Evolutionary conservation across 2,329 filamentous ascomycete species (phyloP), one percentile per base, ranked within the genome.

Genomic region (Alternaria dauci): DNA sequence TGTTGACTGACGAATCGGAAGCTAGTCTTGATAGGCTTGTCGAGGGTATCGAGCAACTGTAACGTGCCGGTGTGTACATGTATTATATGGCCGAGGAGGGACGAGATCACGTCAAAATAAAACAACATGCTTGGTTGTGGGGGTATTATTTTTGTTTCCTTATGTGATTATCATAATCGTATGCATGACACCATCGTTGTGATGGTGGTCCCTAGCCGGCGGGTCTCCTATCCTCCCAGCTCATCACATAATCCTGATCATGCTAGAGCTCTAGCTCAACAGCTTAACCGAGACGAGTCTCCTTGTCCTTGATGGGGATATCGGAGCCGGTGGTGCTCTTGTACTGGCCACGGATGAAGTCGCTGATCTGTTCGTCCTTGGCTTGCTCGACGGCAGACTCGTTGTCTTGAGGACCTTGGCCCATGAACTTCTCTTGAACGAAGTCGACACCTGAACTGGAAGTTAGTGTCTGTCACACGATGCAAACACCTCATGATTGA

Each of bases 361-460:
- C 89, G 28, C 87, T 88, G 69, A 94, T 91, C 76, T 90, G 83
- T 78, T 92, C 89, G 76, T 95, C 92, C 82, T 94, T 94, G 70
- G 89, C 90, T 80, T 96, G 92, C 81, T 96, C 92, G 20, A 88
- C 74, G 5, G 92, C 92, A 52, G 76, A 80, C 77, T 78, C 76
- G 52, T 78, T 77, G 61, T 74, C 69, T 81, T 95, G 92, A 47
- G 86, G 74, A 18, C 92, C 92, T 67, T 88, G 82, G 38, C 88
- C 88, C 16, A 95, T 74, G 75, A 93, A 80, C 65, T 91, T 87
- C 79, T 95, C 87, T 80, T 96, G 92, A 25, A 93, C 86, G 65
- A 85, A 87, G 78, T 95, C 92, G 82, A 94, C 83, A 53, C 87
- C 92, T 94, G 65, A 18, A 42, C 2, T 30, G 12, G 14, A 14